phyloP scores from a whole-genome alignment of 2,329 filamentous ascomycete genomes.

The Ustilaginoidea virens region DNA sequence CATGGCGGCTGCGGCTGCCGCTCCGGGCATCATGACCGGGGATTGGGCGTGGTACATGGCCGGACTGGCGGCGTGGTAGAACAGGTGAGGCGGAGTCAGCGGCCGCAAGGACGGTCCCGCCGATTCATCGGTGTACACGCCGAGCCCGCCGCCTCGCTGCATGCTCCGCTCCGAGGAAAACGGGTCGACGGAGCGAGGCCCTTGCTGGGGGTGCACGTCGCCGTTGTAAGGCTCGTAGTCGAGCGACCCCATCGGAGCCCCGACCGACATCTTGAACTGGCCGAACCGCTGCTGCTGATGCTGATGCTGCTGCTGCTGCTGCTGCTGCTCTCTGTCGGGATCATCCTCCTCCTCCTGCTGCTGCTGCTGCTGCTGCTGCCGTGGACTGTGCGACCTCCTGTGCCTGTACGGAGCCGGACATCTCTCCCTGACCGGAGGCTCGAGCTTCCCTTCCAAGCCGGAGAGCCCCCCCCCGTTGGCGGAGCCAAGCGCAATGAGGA shows the following conservation, averaged over 20 bases:
- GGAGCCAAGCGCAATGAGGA: conserved; percentile 23
- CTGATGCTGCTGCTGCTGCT: too few species aligned
- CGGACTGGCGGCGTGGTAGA: conserved; percentile 2
- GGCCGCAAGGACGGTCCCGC: conserved; percentile 2
- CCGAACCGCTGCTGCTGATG: too few species aligned
- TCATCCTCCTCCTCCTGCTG: too few species aligned
- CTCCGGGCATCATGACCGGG: conserved; percentile 2
- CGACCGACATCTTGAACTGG: conserved; percentile 3
- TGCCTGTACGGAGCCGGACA: conserved; percentile 4
- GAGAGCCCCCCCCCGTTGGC: neutral
- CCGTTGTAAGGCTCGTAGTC: neutral
- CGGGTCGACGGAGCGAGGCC: conserved; percentile 3
- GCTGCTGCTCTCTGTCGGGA: too few species aligned
- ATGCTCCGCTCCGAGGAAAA: neutral
- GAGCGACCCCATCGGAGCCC: too few species aligned
- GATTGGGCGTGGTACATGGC: conserved; percentile 2
- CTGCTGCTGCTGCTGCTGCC: too few species aligned
- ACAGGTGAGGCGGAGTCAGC: conserved; percentile 2
- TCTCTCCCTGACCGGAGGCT: conserved; percentile 5
- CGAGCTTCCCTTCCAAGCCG: conserved; percentile 1
- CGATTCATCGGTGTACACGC: neutral
- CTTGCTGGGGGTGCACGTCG: conserved; percentile 2
- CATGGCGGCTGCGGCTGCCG: conserved; percentile 3
- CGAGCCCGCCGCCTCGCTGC: neutral
- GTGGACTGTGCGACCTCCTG: conserved; percentile 1